Base-by-base conservation (phyloP, 805 yeast genomes). In the Metschnikowia koreensis region DNA sequence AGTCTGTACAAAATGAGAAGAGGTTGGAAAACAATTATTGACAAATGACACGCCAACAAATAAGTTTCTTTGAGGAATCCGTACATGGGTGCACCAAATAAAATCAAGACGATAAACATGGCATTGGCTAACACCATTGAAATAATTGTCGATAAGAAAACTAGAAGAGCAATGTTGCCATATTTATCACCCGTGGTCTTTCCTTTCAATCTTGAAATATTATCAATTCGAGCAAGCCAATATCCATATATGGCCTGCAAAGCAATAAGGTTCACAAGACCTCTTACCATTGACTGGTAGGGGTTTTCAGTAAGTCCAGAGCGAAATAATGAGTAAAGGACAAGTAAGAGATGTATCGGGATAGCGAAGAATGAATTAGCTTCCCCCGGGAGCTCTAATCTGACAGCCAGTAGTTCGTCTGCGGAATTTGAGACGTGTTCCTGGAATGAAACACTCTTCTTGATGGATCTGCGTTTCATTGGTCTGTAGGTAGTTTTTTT, bases 71-170 rank as follows among this genome's bases (percentile, higher is more conserved):
- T 57, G 33, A 78, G 52, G 36, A 76, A 74, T 1, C 81, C 71
- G 1, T 81, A 69, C 41, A 87, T 71, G 12, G 97, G 97, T 0
- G 97, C 96, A 7, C 97, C 97, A 62, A 89, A 81, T 11, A 90
- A 60, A 1, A 90, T 73, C 43, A 86, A 64, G 1, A 65, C 52
- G 8, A 67, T 51, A 53, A 73, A 75, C n/a, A 74, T 50, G 2
- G 76, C 78, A 1, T 70, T 38, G 7, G 81, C 61, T n/a, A 74
- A 56, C 3, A 69, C 27, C 1, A 72, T 29, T 2, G 80, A 64
- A 2, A 75, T 48, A 7, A 71, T 46, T 2, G 52, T 51, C 7
- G 60, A 42, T 1, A 36, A 13, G 6, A 45, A n/a, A 2, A 62
- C 50, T 34, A 59, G 54, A 12, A 50, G 33, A 17, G 56, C 42